Percentiles rank a stretch among this genome's conserved stretches.
phyloP scores from a whole-genome alignment of 2,329 filamentous ascomycete genomes.

The Scopulariopsis brevicaulis region DNA sequence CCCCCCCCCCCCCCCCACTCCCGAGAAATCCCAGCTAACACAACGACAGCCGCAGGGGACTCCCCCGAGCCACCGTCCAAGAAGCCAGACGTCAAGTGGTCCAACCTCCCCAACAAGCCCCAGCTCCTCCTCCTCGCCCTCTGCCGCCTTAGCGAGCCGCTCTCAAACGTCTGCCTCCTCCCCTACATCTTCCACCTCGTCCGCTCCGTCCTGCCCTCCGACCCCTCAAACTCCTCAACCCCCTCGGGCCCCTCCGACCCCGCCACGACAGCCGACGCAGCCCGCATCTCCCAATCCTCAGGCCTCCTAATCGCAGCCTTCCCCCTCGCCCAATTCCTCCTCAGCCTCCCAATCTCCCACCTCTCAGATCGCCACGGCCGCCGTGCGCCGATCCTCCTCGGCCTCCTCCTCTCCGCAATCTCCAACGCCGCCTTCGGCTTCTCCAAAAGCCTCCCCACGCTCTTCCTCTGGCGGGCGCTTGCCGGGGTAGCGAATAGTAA shows the following conservation, averaged over 20 bases:
- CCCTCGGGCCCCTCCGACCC: conserved; percentile 19
- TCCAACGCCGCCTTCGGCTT: conserved; percentile 61
- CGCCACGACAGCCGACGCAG: conserved; percentile 18
- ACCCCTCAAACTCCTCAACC: not conserved
- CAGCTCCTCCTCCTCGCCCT: conserved; percentile 19
- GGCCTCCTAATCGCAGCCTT: conserved; percentile 59
- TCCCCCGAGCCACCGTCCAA: not conserved
- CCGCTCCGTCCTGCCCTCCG: conserved; percentile 42
- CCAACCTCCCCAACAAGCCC: conserved; percentile 23
- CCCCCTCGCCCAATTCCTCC: conserved; percentile 57
- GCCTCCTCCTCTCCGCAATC: conserved; percentile 49
- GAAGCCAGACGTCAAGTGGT: conserved; percentile 2
- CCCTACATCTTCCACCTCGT: conserved; percentile 68
- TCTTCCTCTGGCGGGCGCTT: conserved; percentile 46
- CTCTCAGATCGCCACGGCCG: conserved; percentile 35
- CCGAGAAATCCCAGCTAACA: not conserved
- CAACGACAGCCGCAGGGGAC: not conserved
- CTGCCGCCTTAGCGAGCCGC: conserved; percentile 42
- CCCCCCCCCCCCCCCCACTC: too few relatives aligned
- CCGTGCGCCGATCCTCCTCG: conserved; percentile 47
- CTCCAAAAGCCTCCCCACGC: conserved; percentile 44
- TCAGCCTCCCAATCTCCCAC: conserved; percentile 58
- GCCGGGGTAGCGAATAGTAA: conserved; percentile 62
- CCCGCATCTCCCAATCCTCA: conserved; percentile 54
- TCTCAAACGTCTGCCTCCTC: conserved; percentile 55